phyloP scores from a whole-genome alignment of 768 basidiomycete genomes.

The Lenzites betulinus region DNA sequence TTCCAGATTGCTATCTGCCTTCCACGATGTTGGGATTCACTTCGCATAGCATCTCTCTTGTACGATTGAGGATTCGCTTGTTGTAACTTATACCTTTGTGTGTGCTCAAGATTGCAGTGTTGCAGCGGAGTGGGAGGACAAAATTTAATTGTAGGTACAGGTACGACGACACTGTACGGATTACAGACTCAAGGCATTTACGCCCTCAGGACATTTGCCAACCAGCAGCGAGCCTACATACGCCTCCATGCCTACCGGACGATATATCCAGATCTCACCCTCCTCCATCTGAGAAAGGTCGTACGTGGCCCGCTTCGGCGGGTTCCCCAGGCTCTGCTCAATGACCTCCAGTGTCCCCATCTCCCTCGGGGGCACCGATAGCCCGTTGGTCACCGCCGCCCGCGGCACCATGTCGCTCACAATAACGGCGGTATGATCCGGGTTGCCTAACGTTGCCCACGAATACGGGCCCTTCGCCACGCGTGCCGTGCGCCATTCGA shows the following conservation, averaged over 20 bases:
- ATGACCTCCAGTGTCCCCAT: conserved; percentile 50
- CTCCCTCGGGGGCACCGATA: conserved; percentile 39
- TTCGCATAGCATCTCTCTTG: conserved; percentile 48
- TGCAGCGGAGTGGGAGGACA: no score
- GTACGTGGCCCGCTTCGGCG: conserved; percentile 44
- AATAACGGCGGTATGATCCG: conserved; percentile 58
- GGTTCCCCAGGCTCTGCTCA: conserved; percentile 50
- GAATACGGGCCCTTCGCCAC: conserved; percentile 30
- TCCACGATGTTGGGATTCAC: conserved; percentile 74
- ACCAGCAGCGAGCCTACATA: conserved; percentile 32
- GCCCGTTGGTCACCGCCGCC: conserved; percentile 36
- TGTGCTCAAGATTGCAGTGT: not conserved
- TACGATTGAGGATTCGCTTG: not conserved
- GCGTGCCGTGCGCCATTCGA: conserved; percentile 50
- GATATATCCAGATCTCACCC: conserved; percentile 61
- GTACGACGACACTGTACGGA: no score
- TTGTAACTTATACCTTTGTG: conserved; percentile 8
- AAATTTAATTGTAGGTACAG: no score
- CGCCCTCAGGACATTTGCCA: conserved; percentile 23
- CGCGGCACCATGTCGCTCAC: conserved; percentile 40
- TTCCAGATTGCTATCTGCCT: conserved; percentile 66
- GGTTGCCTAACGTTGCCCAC: conserved; percentile 43
- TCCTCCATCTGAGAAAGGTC: conserved; percentile 45
- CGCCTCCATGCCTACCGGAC: conserved; percentile 47
- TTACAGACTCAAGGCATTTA: conserved; percentile 14